phyloP scores from a whole-genome alignment of 2,329 filamentous ascomycete genomes.

The Alternaria arborescens region DNA sequence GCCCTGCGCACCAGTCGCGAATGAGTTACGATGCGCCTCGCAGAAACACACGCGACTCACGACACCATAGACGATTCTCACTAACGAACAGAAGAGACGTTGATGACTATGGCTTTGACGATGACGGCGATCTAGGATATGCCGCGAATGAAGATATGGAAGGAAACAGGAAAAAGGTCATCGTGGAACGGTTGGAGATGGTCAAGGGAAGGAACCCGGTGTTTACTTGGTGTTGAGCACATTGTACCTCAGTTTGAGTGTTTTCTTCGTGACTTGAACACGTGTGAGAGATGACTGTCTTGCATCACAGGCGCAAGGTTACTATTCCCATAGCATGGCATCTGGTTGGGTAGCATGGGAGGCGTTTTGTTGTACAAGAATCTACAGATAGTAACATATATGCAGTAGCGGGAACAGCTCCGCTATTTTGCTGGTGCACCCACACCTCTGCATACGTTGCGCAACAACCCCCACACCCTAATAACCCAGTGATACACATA shows the following conservation, averaged over 20 bases:
- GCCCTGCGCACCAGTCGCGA: slow-evolving; percentile 45
- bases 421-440: slow-evolving; percentile 4
- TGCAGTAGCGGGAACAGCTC: slow-evolving; percentile 5
- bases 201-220: slow-evolving; percentile 96
- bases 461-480: slow-evolving; percentile 5
- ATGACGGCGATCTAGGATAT: slow-evolving; percentile 93
- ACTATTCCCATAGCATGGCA: not conserved
- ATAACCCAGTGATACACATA: not conserved
- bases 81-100: slow-evolving; percentile 64
- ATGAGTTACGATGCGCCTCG: slow-evolving; percentile 55
- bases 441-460: slow-evolving; percentile 1
- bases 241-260: not conserved
- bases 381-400: slow-evolving; percentile 4
- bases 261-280: not conserved
- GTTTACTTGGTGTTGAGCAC: slow-evolving; percentile 87
- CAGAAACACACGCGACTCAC: slow-evolving; percentile 38
- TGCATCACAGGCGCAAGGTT: slow-evolving; percentile 14
- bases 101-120: slow-evolving; percentile 58
- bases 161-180: slow-evolving; percentile 88
- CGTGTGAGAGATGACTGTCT: not conserved
- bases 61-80: slow-evolving; percentile 55
- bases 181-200: slow-evolving; percentile 93
- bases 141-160: slow-evolving; percentile 94
- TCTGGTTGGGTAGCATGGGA: slow-evolving; percentile 10
- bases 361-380: slow-evolving; percentile 19